A percentile compares a stretch with the other conserved stretches of the same genome.
Evolutionary conservation across 345 rosid species (phyloP).

Genomic region (Orychophragmus violaceus): DNA sequence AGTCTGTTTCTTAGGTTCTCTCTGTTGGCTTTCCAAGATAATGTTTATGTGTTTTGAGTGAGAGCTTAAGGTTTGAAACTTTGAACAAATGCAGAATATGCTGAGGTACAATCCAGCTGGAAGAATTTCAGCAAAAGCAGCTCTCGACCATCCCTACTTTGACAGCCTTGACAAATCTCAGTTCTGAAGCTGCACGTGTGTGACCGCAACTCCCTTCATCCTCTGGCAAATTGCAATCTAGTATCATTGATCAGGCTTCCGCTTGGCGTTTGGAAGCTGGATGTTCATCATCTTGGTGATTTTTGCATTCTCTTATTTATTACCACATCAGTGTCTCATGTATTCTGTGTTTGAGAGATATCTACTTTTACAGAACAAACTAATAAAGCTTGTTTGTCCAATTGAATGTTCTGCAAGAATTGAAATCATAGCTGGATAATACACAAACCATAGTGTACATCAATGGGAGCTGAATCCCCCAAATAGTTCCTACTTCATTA

Average conservation of each 20-base stretch:
- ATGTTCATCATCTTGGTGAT: slow-evolving; percentile 22
- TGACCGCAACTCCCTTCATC: slow-evolving; percentile 40
- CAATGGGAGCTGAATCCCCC: not conserved
- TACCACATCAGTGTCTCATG: not conserved
- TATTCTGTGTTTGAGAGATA: not conserved
- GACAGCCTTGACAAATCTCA: slow-evolving; percentile 93
- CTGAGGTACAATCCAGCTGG: slow-evolving; percentile 74
- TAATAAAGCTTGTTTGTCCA: not conserved
- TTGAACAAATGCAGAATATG: slow-evolving; percentile 54
- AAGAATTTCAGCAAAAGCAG: slow-evolving; percentile 81
- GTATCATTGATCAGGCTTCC: not conserved
- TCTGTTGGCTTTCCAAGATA: not conserved
- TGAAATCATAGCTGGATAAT: too few relatives aligned
- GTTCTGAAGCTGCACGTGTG: slow-evolving; percentile 38
- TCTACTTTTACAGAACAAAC: not conserved
- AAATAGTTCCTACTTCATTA: not conserved
- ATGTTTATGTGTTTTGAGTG: not conserved
- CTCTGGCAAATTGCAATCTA: not conserved
- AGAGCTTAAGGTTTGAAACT: not conserved
- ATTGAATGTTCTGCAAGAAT: not conserved
- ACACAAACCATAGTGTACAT: not conserved
- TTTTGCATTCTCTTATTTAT: not conserved
- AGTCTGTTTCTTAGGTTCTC: not conserved
- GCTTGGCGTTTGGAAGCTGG: not conserved
- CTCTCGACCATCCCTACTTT: slow-evolving; percentile 83